Conservation (phyloP, 306 rosid species). For the Quercus robur region DNA sequence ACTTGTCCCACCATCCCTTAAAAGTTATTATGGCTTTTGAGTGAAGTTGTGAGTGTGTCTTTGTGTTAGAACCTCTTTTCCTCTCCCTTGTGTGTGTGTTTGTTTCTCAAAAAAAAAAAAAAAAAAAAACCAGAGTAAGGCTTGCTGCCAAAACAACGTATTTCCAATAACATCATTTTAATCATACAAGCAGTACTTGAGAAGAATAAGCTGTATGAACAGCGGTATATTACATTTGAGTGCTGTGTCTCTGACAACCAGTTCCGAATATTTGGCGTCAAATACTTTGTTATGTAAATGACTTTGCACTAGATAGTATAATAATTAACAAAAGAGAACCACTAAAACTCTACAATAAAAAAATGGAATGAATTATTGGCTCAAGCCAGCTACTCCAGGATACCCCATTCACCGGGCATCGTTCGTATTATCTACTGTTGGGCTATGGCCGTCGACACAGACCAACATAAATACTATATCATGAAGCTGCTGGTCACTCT, state of each 20-base stretch:
- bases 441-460: conserved; percentile 11
- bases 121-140: too few species aligned
- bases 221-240: not conserved
- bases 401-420: conserved; percentile 2
- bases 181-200: not conserved
- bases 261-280: not conserved
- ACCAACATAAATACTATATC: conserved; percentile 2
- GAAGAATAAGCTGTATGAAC: not conserved
- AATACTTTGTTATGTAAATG: not conserved
- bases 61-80: too few species aligned
- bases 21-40: too few species aligned
- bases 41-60: too few species aligned
- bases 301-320: not conserved
- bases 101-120: too few species aligned
- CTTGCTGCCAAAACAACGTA: not conserved
- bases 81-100: too few species aligned
- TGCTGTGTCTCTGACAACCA: not conserved
- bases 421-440: conserved; percentile 15
- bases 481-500: too few species aligned
- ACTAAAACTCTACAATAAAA: conserved; percentile 26
- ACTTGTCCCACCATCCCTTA: too few species aligned
- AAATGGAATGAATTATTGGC: conserved; percentile 4
- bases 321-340: not conserved
- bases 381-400: not conserved
- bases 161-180: not conserved